Conservation (phyloP, 1,284 basidiomycete genomes). For the Rhodotorula sp. region DNA sequence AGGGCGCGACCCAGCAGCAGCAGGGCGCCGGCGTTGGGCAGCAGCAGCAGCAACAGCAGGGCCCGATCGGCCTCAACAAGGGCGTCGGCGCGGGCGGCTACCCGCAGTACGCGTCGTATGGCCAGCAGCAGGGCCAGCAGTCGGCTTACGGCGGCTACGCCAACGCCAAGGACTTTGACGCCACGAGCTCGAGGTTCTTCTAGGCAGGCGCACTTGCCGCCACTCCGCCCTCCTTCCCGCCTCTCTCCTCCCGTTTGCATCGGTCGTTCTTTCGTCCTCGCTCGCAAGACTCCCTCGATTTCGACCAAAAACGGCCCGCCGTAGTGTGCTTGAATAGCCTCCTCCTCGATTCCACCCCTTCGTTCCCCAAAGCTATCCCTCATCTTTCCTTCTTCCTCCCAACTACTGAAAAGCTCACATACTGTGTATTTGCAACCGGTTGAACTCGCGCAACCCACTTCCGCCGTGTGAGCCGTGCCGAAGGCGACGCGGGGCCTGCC, state of each 20-base stretch:
- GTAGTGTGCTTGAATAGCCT: too few relatives aligned
- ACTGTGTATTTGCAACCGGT: too few relatives aligned
- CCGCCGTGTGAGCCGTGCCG: too few relatives aligned
- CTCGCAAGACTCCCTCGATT: neutral
- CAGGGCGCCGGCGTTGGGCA: neutral
- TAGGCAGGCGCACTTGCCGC: neutral
- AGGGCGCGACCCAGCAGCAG: conserved; percentile 2
- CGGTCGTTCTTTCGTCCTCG: neutral
- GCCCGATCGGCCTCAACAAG: neutral
- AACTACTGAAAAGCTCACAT: neutral
- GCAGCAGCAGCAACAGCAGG: conserved; percentile 19
- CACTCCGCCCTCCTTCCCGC: neutral
- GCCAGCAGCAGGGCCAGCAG: conserved; percentile 12
- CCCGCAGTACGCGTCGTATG: conserved; percentile 6
- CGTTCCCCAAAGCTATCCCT: neutral
- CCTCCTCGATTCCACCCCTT: too few relatives aligned
- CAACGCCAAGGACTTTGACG: conserved; percentile 16
- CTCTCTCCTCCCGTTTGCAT: neutral
- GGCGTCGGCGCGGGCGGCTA: too few relatives aligned
- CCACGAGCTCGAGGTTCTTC: conserved; percentile 15
- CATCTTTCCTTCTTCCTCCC: neutral
- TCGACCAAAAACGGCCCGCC: too few relatives aligned
- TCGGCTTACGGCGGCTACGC: conserved; percentile 11
- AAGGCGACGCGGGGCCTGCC: too few relatives aligned
- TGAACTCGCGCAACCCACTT: too few relatives aligned